Evolutionary conservation across 345 rosid species (phyloP).

Genomic region (Euphorbia tirucalli): DNA sequence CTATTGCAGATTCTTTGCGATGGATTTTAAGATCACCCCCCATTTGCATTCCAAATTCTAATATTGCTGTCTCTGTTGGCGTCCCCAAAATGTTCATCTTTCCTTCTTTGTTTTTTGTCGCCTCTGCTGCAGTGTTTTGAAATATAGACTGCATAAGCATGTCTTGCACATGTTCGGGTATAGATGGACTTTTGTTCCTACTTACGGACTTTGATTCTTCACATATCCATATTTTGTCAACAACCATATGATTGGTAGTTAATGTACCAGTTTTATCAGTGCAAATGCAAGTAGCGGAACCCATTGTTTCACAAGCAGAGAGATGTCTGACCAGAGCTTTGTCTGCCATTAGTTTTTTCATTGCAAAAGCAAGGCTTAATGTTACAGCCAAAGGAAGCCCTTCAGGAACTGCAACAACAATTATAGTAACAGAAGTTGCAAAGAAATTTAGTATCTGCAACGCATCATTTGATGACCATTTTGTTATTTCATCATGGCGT

Average conservation of each 20-base stretch:
- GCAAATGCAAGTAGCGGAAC: constrained; percentile 89
- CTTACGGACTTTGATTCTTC: constrained; percentile 25
- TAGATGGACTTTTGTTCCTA: constrained; percentile 20
- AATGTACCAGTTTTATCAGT: constrained; percentile 97
- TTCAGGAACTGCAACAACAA: constrained; percentile 97
- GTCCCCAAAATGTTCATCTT: constrained; percentile 56
- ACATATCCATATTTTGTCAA: constrained; percentile 70
- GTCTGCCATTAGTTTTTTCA: constrained; percentile 84
- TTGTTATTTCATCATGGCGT: constrained; percentile 38
- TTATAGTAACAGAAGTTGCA: constrained; percentile 84
- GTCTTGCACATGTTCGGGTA: constrained; percentile 35
- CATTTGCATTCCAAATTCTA: constrained; percentile 62
- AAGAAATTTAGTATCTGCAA: constrained; percentile 68
- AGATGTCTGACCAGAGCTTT: constrained; percentile 89
- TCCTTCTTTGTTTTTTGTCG: constrained; percentile 58
- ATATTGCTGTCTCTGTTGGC: constrained; percentile 68
- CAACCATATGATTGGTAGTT: constrained; percentile 95
- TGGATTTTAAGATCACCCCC: constrained; percentile 55
- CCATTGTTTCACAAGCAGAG: constrained; percentile 98
- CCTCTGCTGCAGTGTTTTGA: constrained; percentile 72
- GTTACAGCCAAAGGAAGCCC: constrained; percentile 97
- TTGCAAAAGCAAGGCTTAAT: constrained; percentile 90
- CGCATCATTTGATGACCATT: constrained; percentile 71
- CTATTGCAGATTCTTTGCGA: constrained; percentile 49
- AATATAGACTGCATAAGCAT: constrained; percentile 64